Evolutionary conservation across 129 eudicot species (phyloP).

Genomic region (Helichrysum umbraculigerum): DNA sequence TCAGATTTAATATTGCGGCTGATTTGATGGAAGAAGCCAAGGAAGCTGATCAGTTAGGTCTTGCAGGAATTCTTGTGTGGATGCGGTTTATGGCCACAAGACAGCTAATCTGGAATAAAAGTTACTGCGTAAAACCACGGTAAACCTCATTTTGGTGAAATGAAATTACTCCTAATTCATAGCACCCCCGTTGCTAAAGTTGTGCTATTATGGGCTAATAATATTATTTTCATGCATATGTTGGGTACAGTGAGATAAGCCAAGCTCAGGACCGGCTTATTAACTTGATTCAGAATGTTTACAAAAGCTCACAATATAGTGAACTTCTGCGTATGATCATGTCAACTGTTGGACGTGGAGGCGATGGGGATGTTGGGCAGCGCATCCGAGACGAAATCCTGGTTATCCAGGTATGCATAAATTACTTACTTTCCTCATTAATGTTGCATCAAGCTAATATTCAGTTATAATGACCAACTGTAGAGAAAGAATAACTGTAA

Average conservation of each 20-base stretch:
- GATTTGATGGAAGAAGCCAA: conserved; percentile 77
- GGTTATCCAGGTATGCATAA: conserved; percentile 74
- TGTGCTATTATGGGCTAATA: conserved; percentile 1
- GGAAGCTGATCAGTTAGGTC: conserved; percentile 70
- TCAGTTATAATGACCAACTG: conserved; percentile 5
- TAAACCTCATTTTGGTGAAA: conserved; percentile 34
- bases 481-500: conserved; percentile 89
- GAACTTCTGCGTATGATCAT: conserved; percentile 86
- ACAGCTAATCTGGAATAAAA: conserved; percentile 93
- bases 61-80: conserved; percentile 97
- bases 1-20: conserved; percentile 96
- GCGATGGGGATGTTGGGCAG: conserved; percentile 99
- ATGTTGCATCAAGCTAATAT: conserved; percentile 3
- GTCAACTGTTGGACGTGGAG: conserved; percentile 99
- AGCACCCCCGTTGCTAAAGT: neutral
- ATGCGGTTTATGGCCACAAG: conserved; percentile 99
- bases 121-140: conserved; percentile 98
- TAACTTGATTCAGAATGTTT: conserved; percentile 73
- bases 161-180: conserved; percentile 5
- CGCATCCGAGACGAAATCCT: conserved; percentile 94
- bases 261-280: conserved; percentile 96
- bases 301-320: conserved; percentile 60
- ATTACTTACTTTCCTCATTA: neutral
- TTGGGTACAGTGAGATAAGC: conserved; percentile 82
- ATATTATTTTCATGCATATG: conserved; percentile 8